Evolutionary conservation across 2,329 filamentous ascomycete genomes (phyloP).

Genomic region (Colletotrichum sp.): DNA sequence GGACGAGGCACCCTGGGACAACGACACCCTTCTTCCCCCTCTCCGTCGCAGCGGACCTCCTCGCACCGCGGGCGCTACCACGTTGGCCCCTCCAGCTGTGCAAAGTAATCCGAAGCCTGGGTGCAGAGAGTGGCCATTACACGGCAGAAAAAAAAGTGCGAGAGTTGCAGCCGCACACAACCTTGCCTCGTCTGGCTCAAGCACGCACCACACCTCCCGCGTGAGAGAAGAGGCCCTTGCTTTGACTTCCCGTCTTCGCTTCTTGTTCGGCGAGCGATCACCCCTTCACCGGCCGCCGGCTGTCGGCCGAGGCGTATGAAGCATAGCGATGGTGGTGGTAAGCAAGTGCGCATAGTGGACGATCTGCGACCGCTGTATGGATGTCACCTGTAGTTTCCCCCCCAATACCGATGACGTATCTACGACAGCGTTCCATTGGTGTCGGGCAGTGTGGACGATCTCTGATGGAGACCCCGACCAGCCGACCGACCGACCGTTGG

Average conservation of each 20-base stretch:
- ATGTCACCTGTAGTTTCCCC: not conserved
- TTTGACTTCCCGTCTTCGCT: not conserved
- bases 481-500: not conserved
- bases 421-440: not conserved
- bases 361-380: not conserved
- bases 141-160: not conserved
- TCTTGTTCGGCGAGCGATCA: not conserved
- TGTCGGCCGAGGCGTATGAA: not conserved
- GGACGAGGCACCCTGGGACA: not conserved
- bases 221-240: not conserved
- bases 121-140: not conserved
- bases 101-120: not conserved
- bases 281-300: not conserved
- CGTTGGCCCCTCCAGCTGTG: not conserved
- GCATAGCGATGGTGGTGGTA: not conserved
- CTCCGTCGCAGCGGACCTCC: not conserved
- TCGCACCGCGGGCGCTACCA: not conserved
- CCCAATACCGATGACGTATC: not conserved
- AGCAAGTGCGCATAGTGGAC: not conserved
- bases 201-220: not conserved
- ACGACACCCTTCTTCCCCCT: not conserved
- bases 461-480: not conserved
- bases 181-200: not conserved
- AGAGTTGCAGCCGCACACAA: not conserved
- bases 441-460: not conserved